Conservation (phyloP, 805 yeast genomes). For the Debaryomyces prosopidis region DNA sequence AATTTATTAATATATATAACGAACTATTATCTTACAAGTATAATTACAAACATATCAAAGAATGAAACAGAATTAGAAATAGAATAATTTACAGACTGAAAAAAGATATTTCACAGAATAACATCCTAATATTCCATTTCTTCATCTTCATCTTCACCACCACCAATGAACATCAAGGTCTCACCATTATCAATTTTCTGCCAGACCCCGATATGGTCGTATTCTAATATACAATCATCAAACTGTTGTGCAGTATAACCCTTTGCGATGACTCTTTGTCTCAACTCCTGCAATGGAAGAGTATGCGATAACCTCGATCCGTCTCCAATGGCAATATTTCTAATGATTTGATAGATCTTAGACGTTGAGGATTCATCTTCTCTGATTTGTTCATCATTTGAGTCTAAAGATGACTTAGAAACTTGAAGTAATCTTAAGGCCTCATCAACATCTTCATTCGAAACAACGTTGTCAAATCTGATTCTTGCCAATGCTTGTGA, state of each 20-base stretch:
- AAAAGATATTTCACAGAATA: background rate
- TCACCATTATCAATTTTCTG: constrained; percentile 71
- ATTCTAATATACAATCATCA: constrained; percentile 72
- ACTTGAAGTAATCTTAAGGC: constrained; percentile 85
- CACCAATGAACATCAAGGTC: constrained; percentile 55
- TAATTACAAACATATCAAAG: background rate
- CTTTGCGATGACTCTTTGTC: constrained; percentile 67
- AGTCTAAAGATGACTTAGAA: constrained; percentile 78
- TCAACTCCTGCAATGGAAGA: constrained; percentile 49
- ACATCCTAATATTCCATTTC: constrained; percentile 20
- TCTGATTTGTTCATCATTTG: constrained; percentile 48
- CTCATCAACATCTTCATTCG: constrained; percentile 86
- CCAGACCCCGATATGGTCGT: constrained; percentile 73
- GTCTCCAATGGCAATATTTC: constrained; percentile 50
- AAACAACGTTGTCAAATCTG: constrained; percentile 73
- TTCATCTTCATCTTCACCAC: constrained; percentile 38
- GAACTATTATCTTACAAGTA: background rate
- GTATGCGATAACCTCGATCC: constrained; percentile 26
- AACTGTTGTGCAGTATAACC: constrained; percentile 84
- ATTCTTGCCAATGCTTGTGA: constrained; percentile 93
- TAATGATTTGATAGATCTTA: constrained; percentile 70
- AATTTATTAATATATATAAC: background rate
- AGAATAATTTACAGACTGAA: background rate
- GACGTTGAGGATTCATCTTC: constrained; percentile 71
- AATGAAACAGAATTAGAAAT: background rate